Percentiles rank a stretch among this genome's conserved stretches.
Evolutionary conservation across 2,329 filamentous ascomycete species (phyloP).

Genomic region (Peltaster fructicola): DNA sequence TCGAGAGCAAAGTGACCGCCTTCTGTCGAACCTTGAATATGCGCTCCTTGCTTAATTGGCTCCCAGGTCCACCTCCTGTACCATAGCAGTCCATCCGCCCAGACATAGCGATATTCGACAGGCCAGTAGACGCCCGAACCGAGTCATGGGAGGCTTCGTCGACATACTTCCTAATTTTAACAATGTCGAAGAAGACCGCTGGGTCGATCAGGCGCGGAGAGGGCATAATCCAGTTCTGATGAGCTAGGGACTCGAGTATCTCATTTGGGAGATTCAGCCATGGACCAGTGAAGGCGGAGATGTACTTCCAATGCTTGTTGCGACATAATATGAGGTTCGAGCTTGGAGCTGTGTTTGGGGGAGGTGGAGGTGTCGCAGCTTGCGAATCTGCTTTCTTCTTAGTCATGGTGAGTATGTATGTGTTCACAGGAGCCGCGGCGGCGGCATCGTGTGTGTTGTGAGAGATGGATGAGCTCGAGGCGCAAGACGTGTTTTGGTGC

Average conservation of each 20-base stretch:
- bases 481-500: not conserved
- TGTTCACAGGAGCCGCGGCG: constrained; percentile 2
- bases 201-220: constrained; percentile 63
- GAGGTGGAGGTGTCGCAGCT: constrained; percentile 6
- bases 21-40: constrained; percentile 67
- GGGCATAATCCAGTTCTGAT: constrained; percentile 62
- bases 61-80: constrained; percentile 32
- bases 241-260: constrained; percentile 59
- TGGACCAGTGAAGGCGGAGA: constrained; percentile 66
- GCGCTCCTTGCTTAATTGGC: constrained; percentile 57
- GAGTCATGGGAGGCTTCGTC: constrained; percentile 65
- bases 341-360: constrained; percentile 18
- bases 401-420: constrained; percentile 11
- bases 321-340: constrained; percentile 44
- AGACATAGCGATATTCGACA: constrained; percentile 46
- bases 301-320: constrained; percentile 72
- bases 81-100: constrained; percentile 30
- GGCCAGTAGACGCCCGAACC: constrained; percentile 58
- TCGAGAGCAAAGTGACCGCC: constrained; percentile 58
- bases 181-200: constrained; percentile 64
- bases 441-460: constrained; percentile 1
- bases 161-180: constrained; percentile 64
- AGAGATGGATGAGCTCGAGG: constrained; percentile 1
- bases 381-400: constrained; percentile 16
- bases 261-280: constrained; percentile 69